Base-by-base conservation (phyloP, 176 grass and related monocot genomes). In the Phoenix dactylifera region DNA sequence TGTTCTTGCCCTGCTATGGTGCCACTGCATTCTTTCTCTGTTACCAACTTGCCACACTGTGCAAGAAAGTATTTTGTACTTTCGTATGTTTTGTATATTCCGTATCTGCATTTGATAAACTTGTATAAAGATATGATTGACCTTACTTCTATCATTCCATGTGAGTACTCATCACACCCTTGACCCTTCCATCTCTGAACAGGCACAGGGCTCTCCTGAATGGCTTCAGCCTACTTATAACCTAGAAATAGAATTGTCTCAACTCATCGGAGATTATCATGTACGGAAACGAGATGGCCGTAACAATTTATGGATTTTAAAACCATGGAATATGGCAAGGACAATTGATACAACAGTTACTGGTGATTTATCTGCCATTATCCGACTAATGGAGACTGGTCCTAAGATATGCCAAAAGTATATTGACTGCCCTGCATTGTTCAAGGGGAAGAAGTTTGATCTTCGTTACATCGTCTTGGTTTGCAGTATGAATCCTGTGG, bases 321-420 rank as follows among this genome's bases (percentile, higher is more conserved):
- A 96, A 64, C 92, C 92, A 55, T 90, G 92, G 92, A 96, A 96
- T 77, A 90, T 96, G 92, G 92, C 92, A 28, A 79, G 86, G 58
- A 96, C 92, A 78, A 90, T 96, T 15, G 92, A 96, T 52, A 96
- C 92, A 15, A 96, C 83, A 1, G 87, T 90, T 54, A 90, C 80
- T 24, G 80, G 77, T 62, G 83, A 90, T 76, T 68, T 96, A 60
- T 80, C 86, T 72, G 86, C 86, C 72, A 90, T 90, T 57, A 88
- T 96, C 76, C 76, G 92, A 63, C 80, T 90, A 69, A 90, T 88
- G 81, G 92, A 96, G 76, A 96, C 92, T 71, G 87, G 92, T 51
- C 92, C 92, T 20, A 96, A 96, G 83, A 96, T 90, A 82, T 96
- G 87, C 70, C 92, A 96, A 71, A 88, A 96, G 68, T 96, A 96